A percentile compares a stretch with the other conserved stretches of the same genome.
Conservation (phyloP, 2,329 filamentous ascomycete genomes). For the Trichoderma sp. region DNA sequence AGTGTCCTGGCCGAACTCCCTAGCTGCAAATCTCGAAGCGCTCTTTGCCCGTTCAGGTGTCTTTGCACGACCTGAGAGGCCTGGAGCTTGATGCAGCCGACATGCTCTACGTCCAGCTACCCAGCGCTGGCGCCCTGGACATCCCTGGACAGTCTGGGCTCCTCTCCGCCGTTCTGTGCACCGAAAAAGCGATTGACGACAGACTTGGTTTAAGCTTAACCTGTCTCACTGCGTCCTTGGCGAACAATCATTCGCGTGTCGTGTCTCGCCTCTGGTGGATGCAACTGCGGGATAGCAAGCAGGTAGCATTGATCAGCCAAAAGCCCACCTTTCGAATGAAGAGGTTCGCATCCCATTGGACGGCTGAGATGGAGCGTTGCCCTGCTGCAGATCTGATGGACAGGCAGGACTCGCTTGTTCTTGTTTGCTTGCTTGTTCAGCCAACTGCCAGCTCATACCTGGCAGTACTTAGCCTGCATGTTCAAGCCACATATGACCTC, state of each 20-base stretch:
- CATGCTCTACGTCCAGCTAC: not conserved
- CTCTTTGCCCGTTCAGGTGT: slow-evolving; percentile 10
- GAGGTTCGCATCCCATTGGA: slow-evolving; percentile 11
- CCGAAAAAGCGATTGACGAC: slow-evolving; percentile 9
- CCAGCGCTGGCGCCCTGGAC: not conserved
- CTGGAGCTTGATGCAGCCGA: not conserved
- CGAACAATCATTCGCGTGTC: slow-evolving; percentile 5
- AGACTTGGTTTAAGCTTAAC: slow-evolving; percentile 29
- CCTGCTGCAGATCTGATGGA: slow-evolving; percentile 22
- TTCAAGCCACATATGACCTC: not conserved
- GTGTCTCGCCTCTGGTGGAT: slow-evolving; percentile 23
- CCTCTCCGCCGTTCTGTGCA: not conserved
- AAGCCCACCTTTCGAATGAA: slow-evolving; percentile 1
- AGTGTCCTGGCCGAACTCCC: not conserved
- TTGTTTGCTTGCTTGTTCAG: not conserved
- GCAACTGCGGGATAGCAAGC: slow-evolving; percentile 6
- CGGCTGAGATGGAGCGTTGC: not conserved
- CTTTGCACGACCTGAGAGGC: not conserved
- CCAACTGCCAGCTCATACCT: slow-evolving; percentile 11
- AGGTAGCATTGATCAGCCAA: slow-evolving; percentile 6
- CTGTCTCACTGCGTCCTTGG: slow-evolving; percentile 25
- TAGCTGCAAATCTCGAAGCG: slow-evolving; percentile 20
- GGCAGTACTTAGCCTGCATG: not conserved
- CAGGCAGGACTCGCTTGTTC: not conserved
- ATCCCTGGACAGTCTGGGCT: not conserved